phyloP scores from a whole-genome alignment of 2,329 filamentous ascomycete genomes.

The Colletotrichum magnum region DNA sequence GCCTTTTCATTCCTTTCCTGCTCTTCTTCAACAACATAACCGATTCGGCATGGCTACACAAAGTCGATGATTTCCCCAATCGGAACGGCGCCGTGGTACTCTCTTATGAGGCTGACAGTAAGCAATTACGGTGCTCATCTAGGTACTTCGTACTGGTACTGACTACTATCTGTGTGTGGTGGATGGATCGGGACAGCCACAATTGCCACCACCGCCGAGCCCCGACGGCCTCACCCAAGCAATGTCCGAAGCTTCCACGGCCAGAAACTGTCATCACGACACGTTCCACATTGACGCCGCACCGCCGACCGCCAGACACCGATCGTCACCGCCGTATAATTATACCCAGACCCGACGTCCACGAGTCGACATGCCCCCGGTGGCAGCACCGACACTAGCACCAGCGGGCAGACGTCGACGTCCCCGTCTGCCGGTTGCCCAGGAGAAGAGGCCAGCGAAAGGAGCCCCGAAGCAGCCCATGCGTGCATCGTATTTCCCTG shows the following conservation, averaged over 20 bases:
- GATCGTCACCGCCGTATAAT: slow-evolving; percentile 32
- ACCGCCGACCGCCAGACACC: slow-evolving; percentile 28
- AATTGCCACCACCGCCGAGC: slow-evolving; percentile 36
- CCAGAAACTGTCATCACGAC: slow-evolving; percentile 1
- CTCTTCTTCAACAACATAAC: slow-evolving; percentile 6
- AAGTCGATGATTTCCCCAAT: not conserved
- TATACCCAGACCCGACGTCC: slow-evolving; percentile 33
- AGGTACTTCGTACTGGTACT: not conserved
- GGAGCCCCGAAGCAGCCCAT: slow-evolving; percentile 21
- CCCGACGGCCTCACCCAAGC: slow-evolving; percentile 36
- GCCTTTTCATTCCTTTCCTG: not conserved
- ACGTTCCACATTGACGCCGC: not conserved
- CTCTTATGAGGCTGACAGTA: not conserved
- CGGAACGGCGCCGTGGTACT: not conserved
- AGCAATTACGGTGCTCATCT: slow-evolving; percentile 4
- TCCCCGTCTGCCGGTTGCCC: too few relatives aligned
- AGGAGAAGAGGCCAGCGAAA: not conserved
- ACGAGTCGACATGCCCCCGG: slow-evolving; percentile 16
- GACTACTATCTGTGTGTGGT: slow-evolving; percentile 1
- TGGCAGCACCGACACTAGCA: not conserved
- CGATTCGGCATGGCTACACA: slow-evolving; percentile 1
- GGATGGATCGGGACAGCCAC: slow-evolving; percentile 17
- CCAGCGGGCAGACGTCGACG: not conserved
- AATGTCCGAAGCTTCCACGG: slow-evolving; percentile 28
- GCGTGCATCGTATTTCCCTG: slow-evolving; percentile 17